Conservation (phyloP, 371 early-diverging fungal species). For the Mucor irregularis region DNA sequence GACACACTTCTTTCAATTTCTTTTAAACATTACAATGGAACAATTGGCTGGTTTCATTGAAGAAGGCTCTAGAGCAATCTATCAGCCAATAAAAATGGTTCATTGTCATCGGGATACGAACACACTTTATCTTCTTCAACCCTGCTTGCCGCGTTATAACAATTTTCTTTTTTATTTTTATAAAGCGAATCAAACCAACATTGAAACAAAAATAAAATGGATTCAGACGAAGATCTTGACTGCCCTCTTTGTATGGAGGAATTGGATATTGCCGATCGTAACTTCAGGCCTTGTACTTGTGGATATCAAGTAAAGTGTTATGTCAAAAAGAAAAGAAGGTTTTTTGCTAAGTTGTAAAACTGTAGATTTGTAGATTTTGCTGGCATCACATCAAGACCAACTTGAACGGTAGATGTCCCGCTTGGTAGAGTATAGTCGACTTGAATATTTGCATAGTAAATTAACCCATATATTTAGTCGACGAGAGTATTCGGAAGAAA, state of each 20-base stretch:
- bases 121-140: no score
- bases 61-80: no score
- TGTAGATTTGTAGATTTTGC: constrained; percentile 27
- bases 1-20: not conserved
- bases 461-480: constrained; percentile 26
- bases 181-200: no score
- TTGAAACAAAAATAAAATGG: constrained; percentile 12
- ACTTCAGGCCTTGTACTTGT: constrained; percentile 96
- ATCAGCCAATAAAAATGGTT: no score
- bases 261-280: constrained; percentile 91
- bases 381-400: constrained; percentile 61
- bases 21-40: no score
- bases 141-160: no score
- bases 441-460: not conserved
- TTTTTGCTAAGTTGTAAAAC: not conserved
- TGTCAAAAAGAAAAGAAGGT: not conserved
- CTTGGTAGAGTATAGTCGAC: constrained; percentile 47
- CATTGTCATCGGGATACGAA: no score
- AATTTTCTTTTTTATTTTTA: no score
- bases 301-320: constrained; percentile 88
- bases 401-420: constrained; percentile 84
- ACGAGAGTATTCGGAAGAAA: constrained; percentile 83
- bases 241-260: constrained; percentile 99
- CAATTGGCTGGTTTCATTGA: no score
- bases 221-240: constrained; percentile 79